phyloP scores from a whole-genome alignment of 78 protist genomes.

The Carpediemonas membranifera region DNA sequence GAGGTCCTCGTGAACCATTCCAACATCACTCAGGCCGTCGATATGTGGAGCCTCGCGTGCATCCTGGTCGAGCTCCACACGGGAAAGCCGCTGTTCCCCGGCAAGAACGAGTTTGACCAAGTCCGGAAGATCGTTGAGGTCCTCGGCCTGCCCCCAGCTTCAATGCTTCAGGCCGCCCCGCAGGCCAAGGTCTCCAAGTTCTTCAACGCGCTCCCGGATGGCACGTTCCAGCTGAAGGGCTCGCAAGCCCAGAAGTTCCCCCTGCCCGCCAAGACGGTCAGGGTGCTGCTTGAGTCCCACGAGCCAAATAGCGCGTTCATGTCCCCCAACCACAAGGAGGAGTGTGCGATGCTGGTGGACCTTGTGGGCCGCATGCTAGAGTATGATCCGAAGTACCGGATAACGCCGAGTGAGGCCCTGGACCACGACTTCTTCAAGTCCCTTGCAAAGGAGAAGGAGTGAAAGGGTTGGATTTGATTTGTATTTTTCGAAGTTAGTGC shows the following conservation, averaged over 20 bases:
- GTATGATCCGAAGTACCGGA: no score
- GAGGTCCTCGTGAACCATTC: conserved; percentile 2
- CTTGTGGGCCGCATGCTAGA: no score
- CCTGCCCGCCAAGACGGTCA: no score
- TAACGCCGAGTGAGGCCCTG: no score
- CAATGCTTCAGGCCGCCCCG: conserved; percentile 31
- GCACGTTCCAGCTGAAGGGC: background rate
- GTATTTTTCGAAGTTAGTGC: no score
- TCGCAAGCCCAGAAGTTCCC: background rate
- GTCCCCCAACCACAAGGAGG: no score
- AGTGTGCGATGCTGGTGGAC: no score
- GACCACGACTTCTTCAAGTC: no score
- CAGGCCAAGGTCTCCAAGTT: background rate
- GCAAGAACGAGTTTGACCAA: conserved; percentile 37
- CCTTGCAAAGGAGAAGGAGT: no score
- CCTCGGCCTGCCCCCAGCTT: conserved; percentile 58
- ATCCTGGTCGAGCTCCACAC: conserved; percentile 7
- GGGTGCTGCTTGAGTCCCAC: no score
- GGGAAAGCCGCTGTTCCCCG: conserved; percentile 10
- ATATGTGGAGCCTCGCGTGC: conserved; percentile 26
- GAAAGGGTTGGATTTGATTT: no score
- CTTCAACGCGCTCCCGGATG: background rate
- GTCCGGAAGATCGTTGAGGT: conserved; percentile 55
- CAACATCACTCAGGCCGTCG: conserved; percentile 4
- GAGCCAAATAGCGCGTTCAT: no score